These are phyloP conservation scores for Quercus suber DNA, from an alignment of 306 rosid species.

Conservation along the genomic window DNA sequence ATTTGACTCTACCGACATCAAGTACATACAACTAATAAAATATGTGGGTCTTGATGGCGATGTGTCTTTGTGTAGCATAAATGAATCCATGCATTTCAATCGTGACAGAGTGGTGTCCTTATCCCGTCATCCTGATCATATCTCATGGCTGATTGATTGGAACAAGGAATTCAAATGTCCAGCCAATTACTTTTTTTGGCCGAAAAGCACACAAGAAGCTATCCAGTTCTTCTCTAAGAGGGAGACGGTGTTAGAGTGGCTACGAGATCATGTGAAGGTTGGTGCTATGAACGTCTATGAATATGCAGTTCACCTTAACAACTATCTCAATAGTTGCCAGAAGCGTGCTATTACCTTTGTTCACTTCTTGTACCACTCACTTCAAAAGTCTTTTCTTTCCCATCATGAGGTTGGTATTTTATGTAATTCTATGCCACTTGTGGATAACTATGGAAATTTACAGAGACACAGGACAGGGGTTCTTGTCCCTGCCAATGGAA, in stretches of 20 bases:
- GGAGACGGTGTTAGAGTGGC: slow-evolving; percentile 43
- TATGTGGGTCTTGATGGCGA: slow-evolving; percentile 38
- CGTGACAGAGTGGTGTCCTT: slow-evolving; percentile 21
- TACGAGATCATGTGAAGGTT: slow-evolving; percentile 20
- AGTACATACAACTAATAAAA: slow-evolving; percentile 40
- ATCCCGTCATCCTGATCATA: slow-evolving; percentile 14
- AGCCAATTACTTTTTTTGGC: slow-evolving; percentile 41
- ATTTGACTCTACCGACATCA: slow-evolving; percentile 26
- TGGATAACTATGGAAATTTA: slow-evolving; percentile 47
- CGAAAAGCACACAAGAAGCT: slow-evolving; percentile 47
- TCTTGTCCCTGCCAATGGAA: slow-evolving; percentile 61
- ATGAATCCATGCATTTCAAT: neutral
- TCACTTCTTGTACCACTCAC: slow-evolving; percentile 61
- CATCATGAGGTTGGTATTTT: slow-evolving; percentile 5
- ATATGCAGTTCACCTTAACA: slow-evolving; percentile 31
- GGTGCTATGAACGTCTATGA: neutral
- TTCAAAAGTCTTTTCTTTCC: slow-evolving; percentile 9
- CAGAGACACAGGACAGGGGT: slow-evolving; percentile 12
- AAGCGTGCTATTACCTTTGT: slow-evolving; percentile 36
- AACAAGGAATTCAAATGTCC: slow-evolving; percentile 38
- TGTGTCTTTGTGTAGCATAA: slow-evolving; percentile 34
- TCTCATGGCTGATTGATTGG: slow-evolving; percentile 60
- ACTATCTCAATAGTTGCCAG: slow-evolving; percentile 7
- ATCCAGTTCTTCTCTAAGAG: slow-evolving; percentile 13
- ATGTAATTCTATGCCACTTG: slow-evolving; percentile 49